Conservation (phyloP, 805 yeast species). For the Priceomyces carsonii region DNA sequence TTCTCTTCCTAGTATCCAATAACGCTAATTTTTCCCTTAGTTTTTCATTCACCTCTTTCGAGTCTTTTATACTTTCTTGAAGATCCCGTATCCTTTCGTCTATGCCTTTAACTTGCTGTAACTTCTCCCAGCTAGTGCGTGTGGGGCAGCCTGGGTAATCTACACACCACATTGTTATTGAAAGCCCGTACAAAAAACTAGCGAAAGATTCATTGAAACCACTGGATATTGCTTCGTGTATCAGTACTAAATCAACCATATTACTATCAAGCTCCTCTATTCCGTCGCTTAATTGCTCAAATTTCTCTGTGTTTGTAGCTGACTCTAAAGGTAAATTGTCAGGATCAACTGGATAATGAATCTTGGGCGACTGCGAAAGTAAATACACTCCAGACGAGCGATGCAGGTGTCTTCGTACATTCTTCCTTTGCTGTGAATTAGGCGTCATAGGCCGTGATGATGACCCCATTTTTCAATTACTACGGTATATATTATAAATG, state of each 20-base stretch:
- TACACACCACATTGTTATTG: constrained; percentile 86
- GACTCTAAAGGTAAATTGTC: constrained; percentile 45
- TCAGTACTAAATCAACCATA: constrained; percentile 53
- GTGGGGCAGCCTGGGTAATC: constrained; percentile 56
- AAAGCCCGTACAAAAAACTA: constrained; percentile 73
- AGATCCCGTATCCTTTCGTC: constrained; percentile 23
- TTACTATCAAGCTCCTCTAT: constrained; percentile 58
- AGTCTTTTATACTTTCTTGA: constrained; percentile 16
- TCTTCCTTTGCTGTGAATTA: constrained; percentile 15
- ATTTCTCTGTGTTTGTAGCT: constrained; percentile 36
- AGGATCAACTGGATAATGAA: constrained; percentile 44
- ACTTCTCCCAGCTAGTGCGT: constrained; percentile 31
- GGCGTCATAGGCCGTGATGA: constrained; percentile 26
- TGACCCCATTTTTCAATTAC: constrained; percentile 12
- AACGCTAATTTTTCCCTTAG: constrained; percentile 19
- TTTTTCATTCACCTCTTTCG: constrained; percentile 23
- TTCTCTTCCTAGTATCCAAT: constrained; percentile 3
- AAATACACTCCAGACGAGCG: constrained; percentile 40
- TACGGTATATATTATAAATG: no score
- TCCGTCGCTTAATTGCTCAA: constrained; percentile 49
- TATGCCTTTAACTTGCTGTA: constrained; percentile 21
- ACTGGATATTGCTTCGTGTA: constrained; percentile 60
- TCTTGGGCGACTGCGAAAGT: constrained; percentile 42
- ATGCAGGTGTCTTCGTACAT: constrained; percentile 22
- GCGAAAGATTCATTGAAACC: constrained; percentile 77